Percentiles rank a stretch among this genome's conserved stretches.
Conservation (phyloP, 352 stramenopile species). For the Salisapilia sapeloensis region DNA sequence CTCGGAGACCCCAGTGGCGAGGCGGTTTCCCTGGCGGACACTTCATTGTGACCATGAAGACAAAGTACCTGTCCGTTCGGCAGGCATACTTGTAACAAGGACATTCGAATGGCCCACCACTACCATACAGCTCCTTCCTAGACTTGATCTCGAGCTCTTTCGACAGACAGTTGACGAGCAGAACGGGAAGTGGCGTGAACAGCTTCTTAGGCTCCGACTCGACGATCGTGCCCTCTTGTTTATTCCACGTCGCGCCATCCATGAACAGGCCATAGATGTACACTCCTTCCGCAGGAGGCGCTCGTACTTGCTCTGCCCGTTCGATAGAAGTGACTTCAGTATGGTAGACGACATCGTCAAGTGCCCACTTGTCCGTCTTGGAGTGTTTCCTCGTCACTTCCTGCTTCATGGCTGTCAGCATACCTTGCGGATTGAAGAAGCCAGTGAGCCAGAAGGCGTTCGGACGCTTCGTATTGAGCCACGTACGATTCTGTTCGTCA, state of each 20-base stretch:
- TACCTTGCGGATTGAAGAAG: constrained; percentile 97
- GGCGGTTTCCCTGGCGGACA: constrained; percentile 78
- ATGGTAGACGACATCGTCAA: constrained; percentile 97
- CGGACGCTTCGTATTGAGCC: constrained; percentile 89
- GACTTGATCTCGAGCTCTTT: constrained; percentile 87
- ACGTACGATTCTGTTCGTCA: constrained; percentile 91
- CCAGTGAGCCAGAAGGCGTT: constrained; percentile 95
- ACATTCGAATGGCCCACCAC: constrained; percentile 86
- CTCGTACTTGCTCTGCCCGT: constrained; percentile 77
- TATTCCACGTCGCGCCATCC: constrained; percentile 93
- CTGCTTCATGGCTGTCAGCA: constrained; percentile 98
- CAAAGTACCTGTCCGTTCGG: constrained; percentile 91
- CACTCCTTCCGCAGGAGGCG: constrained; percentile 85
- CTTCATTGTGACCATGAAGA: constrained; percentile 92
- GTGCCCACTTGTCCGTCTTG: constrained; percentile 93
- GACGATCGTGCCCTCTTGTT: constrained; percentile 85
- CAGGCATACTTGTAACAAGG: constrained; percentile 95
- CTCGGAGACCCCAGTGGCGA: constrained; percentile 89
- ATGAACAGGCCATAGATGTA: constrained; percentile 97
- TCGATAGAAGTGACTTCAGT: constrained; percentile 93
- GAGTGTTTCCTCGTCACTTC: constrained; percentile 94
- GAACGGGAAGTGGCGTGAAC: constrained; percentile 89
- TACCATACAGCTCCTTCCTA: constrained; percentile 86
- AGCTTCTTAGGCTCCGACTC: constrained; percentile 95
- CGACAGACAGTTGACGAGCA: constrained; percentile 92